Evolutionary conservation across 345 rosid species (phyloP), one percentile per base, ranked within the genome.

Genomic region (Rhizophora apiculata): DNA sequence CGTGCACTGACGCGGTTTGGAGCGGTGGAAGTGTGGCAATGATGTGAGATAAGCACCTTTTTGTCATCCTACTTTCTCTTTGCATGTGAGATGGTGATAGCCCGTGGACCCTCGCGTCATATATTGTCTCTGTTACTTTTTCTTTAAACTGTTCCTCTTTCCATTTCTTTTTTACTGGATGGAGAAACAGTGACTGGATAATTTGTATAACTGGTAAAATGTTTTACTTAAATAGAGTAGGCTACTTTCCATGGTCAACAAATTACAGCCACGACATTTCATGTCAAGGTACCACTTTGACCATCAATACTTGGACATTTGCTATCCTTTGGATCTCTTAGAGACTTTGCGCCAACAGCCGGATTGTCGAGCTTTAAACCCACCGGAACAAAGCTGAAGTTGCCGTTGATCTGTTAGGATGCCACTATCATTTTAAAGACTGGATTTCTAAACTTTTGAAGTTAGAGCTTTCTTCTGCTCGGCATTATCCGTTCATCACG

Each of bases 71-170:
- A 19, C 10, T 64, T 74, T 62, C 54, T 43, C 34, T 30, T 57
- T 63, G 70, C 80, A 77, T 77, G 76, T 72, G 80, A 68, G 57
- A 52, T 11, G 32, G 49, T 62, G 72, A 66, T 66, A 22, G 52
- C 18, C 8, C 26, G 29, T 29, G 77, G 81, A 72, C 81, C 81
- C 64, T 22, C 64, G 27, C 58, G 67, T 30, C 69, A 4, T 27
- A 49, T 68, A 37, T 36, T 6, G 8, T 7, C 21, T 52, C 31
- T 65, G 5, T 16, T 21, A 8, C 24, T 21, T 54, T 54, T n/a
- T 34, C 6, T 22, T 13, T 9, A 15, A 2, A 26, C 26, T 53
- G 54, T 54, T 30, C 30, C 22, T 6, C 6, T 66, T 31, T n/a
- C 6, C n/a, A 52, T 4, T 15, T 29, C 29, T n/a, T n/a, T n/a